phyloP scores from a whole-genome alignment of 1,284 basidiomycete species.

The Kalmanozyma brasiliensis region DNA sequence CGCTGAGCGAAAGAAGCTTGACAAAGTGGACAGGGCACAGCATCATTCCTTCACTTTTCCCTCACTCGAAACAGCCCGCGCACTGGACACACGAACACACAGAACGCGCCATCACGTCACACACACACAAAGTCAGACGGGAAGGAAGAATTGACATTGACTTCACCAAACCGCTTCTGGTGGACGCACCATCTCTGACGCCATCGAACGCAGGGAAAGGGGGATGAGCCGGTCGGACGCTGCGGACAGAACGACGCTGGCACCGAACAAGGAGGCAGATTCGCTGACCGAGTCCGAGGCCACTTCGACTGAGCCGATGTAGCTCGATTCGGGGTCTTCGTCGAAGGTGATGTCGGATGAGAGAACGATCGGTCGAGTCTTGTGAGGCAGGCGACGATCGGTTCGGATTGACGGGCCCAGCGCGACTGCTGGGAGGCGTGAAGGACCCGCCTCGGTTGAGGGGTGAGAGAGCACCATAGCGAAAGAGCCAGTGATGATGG shows the following conservation, averaged over 20 bases:
- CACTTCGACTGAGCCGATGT: conserved; percentile 1
- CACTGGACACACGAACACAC: neutral
- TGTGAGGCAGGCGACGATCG: neutral
- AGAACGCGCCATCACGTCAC: too few relatives aligned
- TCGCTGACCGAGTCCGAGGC: conserved; percentile 10
- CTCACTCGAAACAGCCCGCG: neutral
- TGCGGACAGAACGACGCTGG: conserved; percentile 1
- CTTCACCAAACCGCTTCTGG: conserved; percentile 42
- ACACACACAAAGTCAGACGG: neutral
- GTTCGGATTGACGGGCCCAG: neutral
- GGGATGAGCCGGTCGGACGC: conserved; percentile 16
- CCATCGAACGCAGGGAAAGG: conserved; percentile 21
- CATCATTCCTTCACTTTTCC: too few relatives aligned
- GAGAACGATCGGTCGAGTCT: neutral
- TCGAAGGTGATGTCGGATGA: neutral
- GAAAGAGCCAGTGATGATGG: neutral
- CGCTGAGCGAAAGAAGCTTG: too few relatives aligned
- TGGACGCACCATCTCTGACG: conserved; percentile 53
- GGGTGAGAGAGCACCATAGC: conserved; percentile 3
- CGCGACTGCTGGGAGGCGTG: conserved; percentile 14
- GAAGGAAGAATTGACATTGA: conserved; percentile 1
- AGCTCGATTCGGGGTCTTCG: neutral
- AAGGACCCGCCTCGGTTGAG: conserved; percentile 25
- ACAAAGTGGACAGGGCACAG: too few relatives aligned
- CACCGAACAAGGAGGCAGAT: conserved; percentile 6